Base-by-base conservation (phyloP, 2,329 filamentous ascomycete genomes). In the Didymellaceae sp. region DNA sequence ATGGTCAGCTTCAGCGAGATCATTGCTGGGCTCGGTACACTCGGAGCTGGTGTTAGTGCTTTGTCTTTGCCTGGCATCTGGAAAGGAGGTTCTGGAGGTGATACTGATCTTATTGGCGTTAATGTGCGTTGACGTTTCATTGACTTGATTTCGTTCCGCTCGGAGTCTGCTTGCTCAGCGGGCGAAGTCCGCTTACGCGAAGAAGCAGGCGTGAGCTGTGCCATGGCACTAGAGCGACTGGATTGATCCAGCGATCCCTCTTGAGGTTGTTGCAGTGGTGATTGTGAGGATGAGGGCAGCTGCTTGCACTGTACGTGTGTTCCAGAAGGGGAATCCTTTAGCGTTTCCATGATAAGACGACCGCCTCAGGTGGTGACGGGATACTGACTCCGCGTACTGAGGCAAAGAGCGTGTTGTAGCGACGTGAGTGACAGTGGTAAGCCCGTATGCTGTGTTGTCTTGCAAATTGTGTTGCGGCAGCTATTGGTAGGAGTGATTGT, bases 1-100 rank as follows among this genome's bases (percentile, higher is more conserved):
- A 65, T 58, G 4, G 26, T n/a, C 25, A 65, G 47, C n/a, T 32
- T 62, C 18, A 67, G 44, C 3, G 42, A 16, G 32, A 57, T 52
- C 6, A 46, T 59, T 21, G 6, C 18, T 14, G 10, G 13, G 6
- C 16, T 10, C 22, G 25, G 30, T 6, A 59, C 47, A 21, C 46
- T 60, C 13, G 20, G 16, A 6, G 61, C 55, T 16, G 62, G 55
- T 17, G 61, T 56, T 14, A 32, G 31, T 16, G 28, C 34, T 4
- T 6, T 20, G 32, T 41, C 20, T 5, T 32, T 10, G 13, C 16
- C 5, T 6, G 38, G 22, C 18, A 37, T 25, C 3, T 11, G 25
- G 24, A 41, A 34, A 41, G 8, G 20, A 3, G 41, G 32, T 10
- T 9, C 32, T 33, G 31, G 7, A 4, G 26, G 22, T 5, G 24